These are phyloP conservation scores for Anisodus acutangulus DNA, from an alignment of 257 asterid genomes.

Conservation along the genomic window DNA sequence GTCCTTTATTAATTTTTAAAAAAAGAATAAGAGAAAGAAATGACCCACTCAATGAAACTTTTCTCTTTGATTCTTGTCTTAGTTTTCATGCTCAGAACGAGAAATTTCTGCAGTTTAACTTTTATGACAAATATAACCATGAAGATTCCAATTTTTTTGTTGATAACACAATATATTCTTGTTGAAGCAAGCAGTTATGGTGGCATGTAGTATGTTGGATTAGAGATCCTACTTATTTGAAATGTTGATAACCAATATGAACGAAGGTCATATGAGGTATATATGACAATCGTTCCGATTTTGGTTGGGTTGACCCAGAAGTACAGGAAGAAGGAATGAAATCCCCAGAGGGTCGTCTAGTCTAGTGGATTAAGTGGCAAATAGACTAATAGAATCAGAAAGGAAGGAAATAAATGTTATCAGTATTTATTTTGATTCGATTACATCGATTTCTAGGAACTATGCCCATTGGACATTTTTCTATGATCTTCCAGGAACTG, in stretches of 20 bases:
- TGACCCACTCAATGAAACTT: background rate
- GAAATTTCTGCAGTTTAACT: background rate
- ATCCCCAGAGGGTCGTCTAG: too few relatives aligned
- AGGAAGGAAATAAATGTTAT: background rate
- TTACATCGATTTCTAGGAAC: background rate
- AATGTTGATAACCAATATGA: too few relatives aligned
- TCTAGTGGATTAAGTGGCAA: too few relatives aligned
- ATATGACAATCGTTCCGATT: background rate
- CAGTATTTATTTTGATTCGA: background rate
- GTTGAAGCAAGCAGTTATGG: background rate
- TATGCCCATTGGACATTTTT: background rate
- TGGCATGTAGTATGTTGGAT: background rate
- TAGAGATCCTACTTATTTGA: background rate
- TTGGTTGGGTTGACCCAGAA: background rate
- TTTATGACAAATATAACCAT: background rate
- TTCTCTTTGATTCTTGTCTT: background rate
- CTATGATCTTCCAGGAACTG: conserved; percentile 8
- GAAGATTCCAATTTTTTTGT: background rate
- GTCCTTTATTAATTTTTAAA: background rate
- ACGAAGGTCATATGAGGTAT: background rate
- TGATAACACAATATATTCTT: background rate
- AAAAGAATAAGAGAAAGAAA: background rate
- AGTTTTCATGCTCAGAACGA: background rate
- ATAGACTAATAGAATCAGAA: too few relatives aligned
- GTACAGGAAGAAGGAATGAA: background rate